A percentile compares a stretch with the other conserved stretches of the same genome.
Evolutionary conservation across 371 early-diverging fungal genomes (phyloP).

Genomic region (Mucor ambiguus): DNA sequence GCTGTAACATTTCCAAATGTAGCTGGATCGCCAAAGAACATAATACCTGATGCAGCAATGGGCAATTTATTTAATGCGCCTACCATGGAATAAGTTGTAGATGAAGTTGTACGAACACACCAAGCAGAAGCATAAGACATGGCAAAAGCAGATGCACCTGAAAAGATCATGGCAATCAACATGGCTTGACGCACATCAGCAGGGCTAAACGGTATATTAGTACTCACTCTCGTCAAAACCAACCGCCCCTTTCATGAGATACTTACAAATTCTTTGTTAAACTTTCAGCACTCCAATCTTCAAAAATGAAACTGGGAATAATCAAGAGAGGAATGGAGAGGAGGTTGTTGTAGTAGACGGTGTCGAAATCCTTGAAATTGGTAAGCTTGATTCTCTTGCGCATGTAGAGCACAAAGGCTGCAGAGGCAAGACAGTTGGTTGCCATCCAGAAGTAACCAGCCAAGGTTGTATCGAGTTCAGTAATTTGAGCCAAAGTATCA

Average conservation of each 20-base stretch:
- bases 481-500: slow-evolving; percentile 48
- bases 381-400: slow-evolving; percentile 84
- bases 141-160: slow-evolving; percentile 86
- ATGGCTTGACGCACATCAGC: slow-evolving; percentile 52
- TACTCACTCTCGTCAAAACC: not conserved
- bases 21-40: slow-evolving; percentile 92
- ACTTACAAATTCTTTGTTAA: slow-evolving; percentile 64
- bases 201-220: slow-evolving; percentile 32
- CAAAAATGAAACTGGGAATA: slow-evolving; percentile 75
- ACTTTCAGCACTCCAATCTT: slow-evolving; percentile 69
- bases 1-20: slow-evolving; percentile 80
- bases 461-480: slow-evolving; percentile 40
- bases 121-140: slow-evolving; percentile 94
- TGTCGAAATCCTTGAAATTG: slow-evolving; percentile 93
- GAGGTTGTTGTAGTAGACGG: slow-evolving; percentile 96
- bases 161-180: slow-evolving; percentile 80
- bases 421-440: slow-evolving; percentile 90
- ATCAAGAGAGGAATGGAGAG: slow-evolving; percentile 88
- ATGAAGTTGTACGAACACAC: slow-evolving; percentile 93
- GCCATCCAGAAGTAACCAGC: slow-evolving; percentile 88
- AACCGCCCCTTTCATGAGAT: not conserved
- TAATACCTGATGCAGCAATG: slow-evolving; percentile 93
- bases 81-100: slow-evolving; percentile 98
- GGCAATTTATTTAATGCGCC: slow-evolving; percentile 99
- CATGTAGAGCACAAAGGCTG: slow-evolving; percentile 90